A percentile compares a stretch with the other conserved stretches of the same genome.
phyloP scores from a whole-genome alignment of 2,329 filamentous ascomycete species.

The Aureobasidium sp. region DNA sequence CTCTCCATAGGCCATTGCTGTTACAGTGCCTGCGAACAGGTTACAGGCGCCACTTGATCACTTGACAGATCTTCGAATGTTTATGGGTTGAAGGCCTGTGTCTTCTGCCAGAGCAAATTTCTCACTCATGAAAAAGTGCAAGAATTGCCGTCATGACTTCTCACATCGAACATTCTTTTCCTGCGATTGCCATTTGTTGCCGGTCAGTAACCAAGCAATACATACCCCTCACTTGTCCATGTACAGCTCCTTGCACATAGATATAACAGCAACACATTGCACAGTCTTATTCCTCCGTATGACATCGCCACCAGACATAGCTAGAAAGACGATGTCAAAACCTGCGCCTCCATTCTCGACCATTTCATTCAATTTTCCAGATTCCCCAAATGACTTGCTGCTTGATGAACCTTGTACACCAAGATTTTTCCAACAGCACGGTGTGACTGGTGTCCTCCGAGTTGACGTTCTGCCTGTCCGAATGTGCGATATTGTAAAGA shows the following conservation, averaged over 20 bases:
- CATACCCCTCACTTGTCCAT: background rate
- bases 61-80: no score
- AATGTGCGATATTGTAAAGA: background rate
- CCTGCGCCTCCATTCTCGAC: background rate
- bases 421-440: background rate
- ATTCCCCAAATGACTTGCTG: background rate
- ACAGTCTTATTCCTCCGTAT: background rate
- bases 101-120: no score
- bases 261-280: background rate
- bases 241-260: background rate
- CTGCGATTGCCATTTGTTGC: no score
- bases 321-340: background rate
- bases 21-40: background rate
- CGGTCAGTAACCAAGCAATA: background rate
- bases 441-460: background rate
- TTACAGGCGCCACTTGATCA: no score
- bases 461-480: background rate
- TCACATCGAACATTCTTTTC: no score
- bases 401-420: background rate
- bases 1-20: background rate
- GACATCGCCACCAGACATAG: background rate
- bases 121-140: no score
- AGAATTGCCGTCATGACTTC: no score
- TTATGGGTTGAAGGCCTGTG: no score
- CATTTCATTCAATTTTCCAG: background rate